These are phyloP conservation scores for Dimargaris xerosporica DNA, from an alignment of 192 early-diverging fungal species.

Conservation along the genomic window DNA sequence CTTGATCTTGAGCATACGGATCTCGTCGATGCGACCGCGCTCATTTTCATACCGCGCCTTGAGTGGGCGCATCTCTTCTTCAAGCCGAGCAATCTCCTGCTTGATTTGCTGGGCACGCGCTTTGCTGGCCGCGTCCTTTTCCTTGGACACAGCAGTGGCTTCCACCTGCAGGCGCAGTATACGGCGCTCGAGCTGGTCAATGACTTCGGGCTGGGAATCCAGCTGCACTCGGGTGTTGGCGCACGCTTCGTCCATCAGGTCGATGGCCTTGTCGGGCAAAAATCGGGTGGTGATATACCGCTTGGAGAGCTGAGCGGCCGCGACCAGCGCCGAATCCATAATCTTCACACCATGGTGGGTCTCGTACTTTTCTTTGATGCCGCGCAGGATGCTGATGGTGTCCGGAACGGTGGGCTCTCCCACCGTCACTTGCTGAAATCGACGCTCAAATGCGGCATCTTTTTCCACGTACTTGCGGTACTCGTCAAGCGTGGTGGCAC, in stretches of 20 bases:
- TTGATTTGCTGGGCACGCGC: constrained; percentile 61
- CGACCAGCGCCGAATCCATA: constrained; percentile 51
- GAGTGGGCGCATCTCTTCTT: constrained; percentile 80
- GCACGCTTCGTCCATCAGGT: constrained; percentile 88
- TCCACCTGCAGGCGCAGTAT: constrained; percentile 92
- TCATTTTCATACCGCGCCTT: constrained; percentile 73
- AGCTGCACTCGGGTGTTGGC: constrained; percentile 91
- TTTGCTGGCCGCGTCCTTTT: constrained; percentile 73
- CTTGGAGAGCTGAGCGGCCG: constrained; percentile 51
- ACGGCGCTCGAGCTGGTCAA: constrained; percentile 88
- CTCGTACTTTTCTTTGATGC: constrained; percentile 62
- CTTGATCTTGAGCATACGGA: constrained; percentile 73
- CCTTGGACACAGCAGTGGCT: constrained; percentile 81
- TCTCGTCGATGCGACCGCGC: constrained; percentile 74
- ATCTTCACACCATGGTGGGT: constrained; percentile 61
- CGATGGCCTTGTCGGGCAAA: constrained; percentile 69
- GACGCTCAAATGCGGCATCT: constrained; percentile 67
- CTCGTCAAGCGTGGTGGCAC: constrained; percentile 90
- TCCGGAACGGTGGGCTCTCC: constrained; percentile 57
- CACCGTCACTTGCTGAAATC: constrained; percentile 62
- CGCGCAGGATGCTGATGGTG: constrained; percentile 68
- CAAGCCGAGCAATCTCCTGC: constrained; percentile 65
- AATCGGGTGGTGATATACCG: constrained; percentile 68
- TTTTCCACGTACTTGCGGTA: constrained; percentile 88
- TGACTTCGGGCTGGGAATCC: constrained; percentile 91